These are phyloP conservation scores for Suillus decipiens DNA, from an alignment of 768 basidiomycete species.

Conservation along the genomic window DNA sequence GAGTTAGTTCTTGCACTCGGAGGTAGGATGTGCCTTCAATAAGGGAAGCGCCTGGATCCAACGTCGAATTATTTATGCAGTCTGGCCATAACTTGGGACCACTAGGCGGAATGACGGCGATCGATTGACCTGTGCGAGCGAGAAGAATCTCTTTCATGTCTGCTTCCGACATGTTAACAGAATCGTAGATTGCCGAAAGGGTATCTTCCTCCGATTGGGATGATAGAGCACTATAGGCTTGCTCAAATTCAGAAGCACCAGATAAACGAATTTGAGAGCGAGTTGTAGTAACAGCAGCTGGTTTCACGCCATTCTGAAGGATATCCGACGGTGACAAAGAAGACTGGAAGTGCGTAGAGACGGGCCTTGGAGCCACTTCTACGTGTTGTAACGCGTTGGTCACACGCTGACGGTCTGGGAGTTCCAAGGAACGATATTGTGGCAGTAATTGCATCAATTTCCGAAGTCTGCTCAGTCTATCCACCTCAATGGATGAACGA, in stretches of 20 bases:
- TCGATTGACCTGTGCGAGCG: slow-evolving; percentile 7
- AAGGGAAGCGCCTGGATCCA: background rate
- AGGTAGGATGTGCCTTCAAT: background rate
- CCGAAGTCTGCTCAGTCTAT: slow-evolving; percentile 56
- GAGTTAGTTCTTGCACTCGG: background rate
- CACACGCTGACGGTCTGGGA: slow-evolving; percentile 30
- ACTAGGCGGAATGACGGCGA: background rate
- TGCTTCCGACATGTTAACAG: background rate
- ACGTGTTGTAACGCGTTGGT: slow-evolving; percentile 25
- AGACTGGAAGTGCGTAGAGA: slow-evolving; percentile 14
- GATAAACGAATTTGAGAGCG: background rate
- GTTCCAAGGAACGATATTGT: slow-evolving; percentile 38
- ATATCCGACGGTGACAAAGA: slow-evolving; percentile 9
- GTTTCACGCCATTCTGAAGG: slow-evolving; percentile 4
- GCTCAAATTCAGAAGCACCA: background rate
- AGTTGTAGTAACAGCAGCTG: background rate
- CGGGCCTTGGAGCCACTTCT: slow-evolving; percentile 11
- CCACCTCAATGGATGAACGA: slow-evolving; percentile 59
- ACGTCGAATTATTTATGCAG: background rate
- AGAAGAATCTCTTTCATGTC: slow-evolving; percentile 9
- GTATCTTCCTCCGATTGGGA: background rate
- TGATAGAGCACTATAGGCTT: background rate
- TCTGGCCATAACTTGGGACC: slow-evolving; percentile 2
- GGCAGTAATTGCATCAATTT: slow-evolving; percentile 42
- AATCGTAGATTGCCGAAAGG: background rate